Evolutionary conservation across 768 basidiomycete genomes (phyloP).

Genomic region (Russula griseocarnosa): DNA sequence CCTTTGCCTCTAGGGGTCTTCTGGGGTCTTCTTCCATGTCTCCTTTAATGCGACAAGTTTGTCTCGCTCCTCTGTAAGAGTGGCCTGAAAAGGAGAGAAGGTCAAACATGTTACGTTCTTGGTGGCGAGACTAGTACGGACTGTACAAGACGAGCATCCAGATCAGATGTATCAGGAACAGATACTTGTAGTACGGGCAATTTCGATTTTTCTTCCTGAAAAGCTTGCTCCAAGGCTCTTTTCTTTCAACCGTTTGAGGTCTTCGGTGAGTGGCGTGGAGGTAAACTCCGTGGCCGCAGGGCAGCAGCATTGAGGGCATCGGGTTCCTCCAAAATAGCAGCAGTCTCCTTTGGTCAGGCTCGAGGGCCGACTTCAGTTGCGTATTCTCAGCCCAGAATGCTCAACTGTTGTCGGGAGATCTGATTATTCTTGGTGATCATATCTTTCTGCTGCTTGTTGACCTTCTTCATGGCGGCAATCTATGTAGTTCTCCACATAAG

Average conservation of each 20-base stretch:
- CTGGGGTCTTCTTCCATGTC: slow-evolving; percentile 36
- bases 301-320: slow-evolving; percentile 36
- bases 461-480: slow-evolving; percentile 26
- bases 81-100: slow-evolving; percentile 37
- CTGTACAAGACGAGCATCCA: slow-evolving; percentile 36
- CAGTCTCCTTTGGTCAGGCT: slow-evolving; percentile 30
- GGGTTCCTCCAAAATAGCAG: slow-evolving; percentile 30
- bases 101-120: neutral
- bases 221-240: slow-evolving; percentile 38
- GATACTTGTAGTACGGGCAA: slow-evolving; percentile 14
- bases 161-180: slow-evolving; percentile 27
- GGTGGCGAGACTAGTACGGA: slow-evolving; percentile 20
- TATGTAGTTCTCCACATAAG: slow-evolving; percentile 14
- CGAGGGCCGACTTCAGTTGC: slow-evolving; percentile 26
- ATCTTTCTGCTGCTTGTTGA: slow-evolving; percentile 23
- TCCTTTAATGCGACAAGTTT: slow-evolving; percentile 58
- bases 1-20: slow-evolving; percentile 26
- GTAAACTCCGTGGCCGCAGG: slow-evolving; percentile 26
- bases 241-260: slow-evolving; percentile 38
- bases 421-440: slow-evolving; percentile 23
- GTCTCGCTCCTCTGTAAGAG: slow-evolving; percentile 57
- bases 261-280: slow-evolving; percentile 25
- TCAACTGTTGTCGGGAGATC: slow-evolving; percentile 26
- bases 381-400: slow-evolving; percentile 20
- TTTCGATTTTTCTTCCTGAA: slow-evolving; percentile 39